Evolutionary conservation across 1,139 yeast species (phyloP), one percentile per base, ranked within the genome.

Genomic region (Candida neerlandica): DNA sequence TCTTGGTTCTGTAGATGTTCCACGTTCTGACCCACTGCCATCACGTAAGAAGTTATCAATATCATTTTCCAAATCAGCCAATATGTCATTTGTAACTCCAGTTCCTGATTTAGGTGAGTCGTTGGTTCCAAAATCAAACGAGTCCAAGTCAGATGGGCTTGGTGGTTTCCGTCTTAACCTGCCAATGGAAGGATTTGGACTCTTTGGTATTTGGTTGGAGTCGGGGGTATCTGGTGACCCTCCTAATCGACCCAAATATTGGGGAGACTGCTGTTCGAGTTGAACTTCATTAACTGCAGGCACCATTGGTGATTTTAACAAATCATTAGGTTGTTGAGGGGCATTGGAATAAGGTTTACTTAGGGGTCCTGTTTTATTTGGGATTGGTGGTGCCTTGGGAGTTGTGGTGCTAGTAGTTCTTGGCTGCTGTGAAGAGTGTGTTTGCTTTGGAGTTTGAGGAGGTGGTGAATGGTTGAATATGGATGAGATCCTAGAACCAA

Each of bases 151-250:
- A 5, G 33, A 26, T 10, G 32, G 18, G 27, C 67, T 65, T 2
- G 69, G 69, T 5, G 69, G 66, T 53, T 62, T 64, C 29, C 70
- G 56, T 14, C 60, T 51, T 1, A 52, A 44, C 12, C 39, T 51
- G 18, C 37, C 41, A 14, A 21, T 21, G 9, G 47, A 39, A 1
- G 45, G 45, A 21, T 42, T 42, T 3, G 49, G 46, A 14, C 42
- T 46, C 19, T 34, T 41, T 4, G 14, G 27, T n/a, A 18, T 44
- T 18, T 12, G 15, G 29, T 4, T n/a, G 4, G 29, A 37, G 9
- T 27, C 30, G 7, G 21, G 14, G 18, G 46, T 37, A 9, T 42
- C 42, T 9, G 41, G 37, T 10, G 46, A 44, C 11, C 29, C 19
- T n/a, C 37, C 42, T 10, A 30, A 11, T 12, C 27, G 42, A 19